Base-by-base conservation (phyloP, 2,329 filamentous ascomycete species). In the Lasiodiplodia sp. region DNA sequence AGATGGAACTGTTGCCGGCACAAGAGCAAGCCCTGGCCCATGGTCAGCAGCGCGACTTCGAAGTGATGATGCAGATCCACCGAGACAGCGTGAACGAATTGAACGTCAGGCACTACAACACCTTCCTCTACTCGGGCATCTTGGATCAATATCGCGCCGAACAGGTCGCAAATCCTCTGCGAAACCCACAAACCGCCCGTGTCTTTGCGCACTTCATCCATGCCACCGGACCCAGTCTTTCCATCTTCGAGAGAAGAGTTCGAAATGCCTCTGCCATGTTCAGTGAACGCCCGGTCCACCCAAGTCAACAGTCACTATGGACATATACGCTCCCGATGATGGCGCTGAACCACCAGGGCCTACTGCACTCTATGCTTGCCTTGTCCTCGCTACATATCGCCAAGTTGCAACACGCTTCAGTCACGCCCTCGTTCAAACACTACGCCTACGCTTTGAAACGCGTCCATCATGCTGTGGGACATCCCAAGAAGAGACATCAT, bases 151-250 rank as follows among this genome's bases (percentile, higher is more conserved):
- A 86, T 70, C 78, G 77, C 44, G 77, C 82, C 2, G 83, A 86
- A 71, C 77, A 81, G 71, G 80, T 80, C 63, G 84, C 84, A 11
- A 86, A 82, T 49, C 94, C 96, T 38, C 82, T 97, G 34, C 92
- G 90, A 72, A 93, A 97, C 71, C 87, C 89, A 2, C 90, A 91
- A 71, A 95, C 93, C 12, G 91, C 93, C 16, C 87, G 90, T 37
- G 89, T 97, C 7, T 98, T 98, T 78, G 91, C 91, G 78, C 94
- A 98, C 79, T 98, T 97, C 78, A 89, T 98, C 57, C 91, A 93
- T 72, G 91, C 96, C 7, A 97, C 94, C 2, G 94, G 91, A 0
- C 92, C 94, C 0, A 92, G 88, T 72, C 88, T 98, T 76, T 97
- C 94, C 1, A 86, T 97, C 34, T 97, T 93, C 76, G 94, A 98